Evolutionary conservation across 1,139 yeast species (phyloP).

Genomic region (Zygosaccharomyces pseudobailii): DNA sequence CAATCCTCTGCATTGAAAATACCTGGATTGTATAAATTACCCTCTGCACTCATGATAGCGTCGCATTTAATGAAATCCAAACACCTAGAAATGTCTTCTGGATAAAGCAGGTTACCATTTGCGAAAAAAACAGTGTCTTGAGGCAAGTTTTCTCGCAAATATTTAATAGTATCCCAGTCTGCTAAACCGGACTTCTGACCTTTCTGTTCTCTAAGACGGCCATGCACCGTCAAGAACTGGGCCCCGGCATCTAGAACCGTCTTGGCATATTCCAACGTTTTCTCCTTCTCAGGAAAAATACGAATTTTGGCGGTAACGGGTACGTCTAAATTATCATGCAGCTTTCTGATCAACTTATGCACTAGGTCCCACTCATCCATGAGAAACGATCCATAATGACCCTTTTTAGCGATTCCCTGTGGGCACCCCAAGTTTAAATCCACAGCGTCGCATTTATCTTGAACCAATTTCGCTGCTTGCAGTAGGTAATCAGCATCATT

Average conservation of each 20-base stretch:
- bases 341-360: conserved; percentile 58
- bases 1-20: conserved; percentile 46
- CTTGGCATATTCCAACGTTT: conserved; percentile 80
- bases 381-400: conserved; percentile 89
- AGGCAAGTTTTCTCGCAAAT: conserved; percentile 75
- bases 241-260: conserved; percentile 96
- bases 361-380: conserved; percentile 97
- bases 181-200: conserved; percentile 96
- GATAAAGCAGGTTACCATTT: conserved; percentile 86
- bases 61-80: conserved; percentile 61
- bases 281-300: conserved; percentile 79
- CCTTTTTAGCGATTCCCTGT: conserved; percentile 93
- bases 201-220: conserved; percentile 94
- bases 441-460: conserved; percentile 87
- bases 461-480: conserved; percentile 76
- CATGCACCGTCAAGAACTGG: conserved; percentile 90
- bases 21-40: conserved; percentile 90
- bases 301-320: conserved; percentile 97
- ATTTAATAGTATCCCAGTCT: conserved; percentile 78
- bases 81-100: conserved; percentile 73
- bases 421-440: conserved; percentile 97
- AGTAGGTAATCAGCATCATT: conserved; percentile 83
- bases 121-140: conserved; percentile 83
- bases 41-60: conserved; percentile 98
- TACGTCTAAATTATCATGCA: conserved; percentile 68